Conservation (phyloP, 441 rosid species). For the Kokia cookei region DNA sequence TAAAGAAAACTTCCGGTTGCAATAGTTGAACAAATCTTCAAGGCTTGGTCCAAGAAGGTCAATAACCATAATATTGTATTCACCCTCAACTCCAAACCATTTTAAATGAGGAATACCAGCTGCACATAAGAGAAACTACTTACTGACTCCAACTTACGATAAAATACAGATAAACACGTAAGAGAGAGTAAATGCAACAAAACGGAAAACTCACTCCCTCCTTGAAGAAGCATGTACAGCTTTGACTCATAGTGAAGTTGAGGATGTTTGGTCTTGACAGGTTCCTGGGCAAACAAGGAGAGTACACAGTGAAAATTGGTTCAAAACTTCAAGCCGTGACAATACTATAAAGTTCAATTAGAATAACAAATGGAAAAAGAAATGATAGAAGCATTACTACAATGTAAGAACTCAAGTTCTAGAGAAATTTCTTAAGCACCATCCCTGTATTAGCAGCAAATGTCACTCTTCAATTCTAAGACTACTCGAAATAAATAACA, state of each 20-base stretch:
- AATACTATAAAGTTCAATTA: not conserved
- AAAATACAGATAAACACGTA: not conserved
- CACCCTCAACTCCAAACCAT: constrained; percentile 73
- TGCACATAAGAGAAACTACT: constrained; percentile 6
- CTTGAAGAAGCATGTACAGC: constrained; percentile 68
- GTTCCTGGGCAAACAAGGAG: constrained; percentile 30
- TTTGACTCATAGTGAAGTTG: constrained; percentile 74
- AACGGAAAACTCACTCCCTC: constrained; percentile 49
- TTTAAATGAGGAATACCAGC: constrained; percentile 69
- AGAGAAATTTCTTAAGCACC: not conserved
- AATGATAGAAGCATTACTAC: not conserved
- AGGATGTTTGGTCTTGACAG: constrained; percentile 65
- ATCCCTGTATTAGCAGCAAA: not conserved
- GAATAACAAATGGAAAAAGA: not conserved
- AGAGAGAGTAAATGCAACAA: not conserved
- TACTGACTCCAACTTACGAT: not conserved
- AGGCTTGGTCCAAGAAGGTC: constrained; percentile 79
- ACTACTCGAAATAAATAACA: not conserved
- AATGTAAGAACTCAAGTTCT: not conserved
- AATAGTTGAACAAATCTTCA: constrained; percentile 68
- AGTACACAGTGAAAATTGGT: not conserved
- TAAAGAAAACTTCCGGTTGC: constrained; percentile 53
- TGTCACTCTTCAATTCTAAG: not conserved
- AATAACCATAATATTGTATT: constrained; percentile 62
- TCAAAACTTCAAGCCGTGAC: not conserved